These are phyloP conservation scores for Chlamydomonas sp. DNA, from an alignment of 139 green algal species.

Conservation along the genomic window DNA sequence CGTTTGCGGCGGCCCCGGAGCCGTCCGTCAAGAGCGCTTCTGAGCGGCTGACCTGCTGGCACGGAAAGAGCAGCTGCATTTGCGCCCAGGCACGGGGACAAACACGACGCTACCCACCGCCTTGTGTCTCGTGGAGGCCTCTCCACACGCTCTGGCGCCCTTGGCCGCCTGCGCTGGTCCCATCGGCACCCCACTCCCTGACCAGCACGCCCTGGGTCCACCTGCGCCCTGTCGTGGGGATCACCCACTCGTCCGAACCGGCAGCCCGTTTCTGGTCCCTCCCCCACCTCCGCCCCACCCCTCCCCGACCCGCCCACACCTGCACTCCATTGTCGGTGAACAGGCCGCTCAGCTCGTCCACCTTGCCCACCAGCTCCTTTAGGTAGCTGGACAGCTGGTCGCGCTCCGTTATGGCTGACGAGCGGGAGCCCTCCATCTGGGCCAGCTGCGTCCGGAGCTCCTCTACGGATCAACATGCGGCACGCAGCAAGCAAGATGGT, in stretches of 20 bases:
- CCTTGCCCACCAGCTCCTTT: constrained; percentile 15
- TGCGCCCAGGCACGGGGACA: too few species aligned
- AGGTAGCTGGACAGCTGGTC: not conserved
- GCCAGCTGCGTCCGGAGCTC: constrained; percentile 12
- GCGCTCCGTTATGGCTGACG: not conserved
- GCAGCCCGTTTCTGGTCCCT: not conserved
- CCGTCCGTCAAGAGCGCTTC: not conserved
- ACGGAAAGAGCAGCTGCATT: too few species aligned
- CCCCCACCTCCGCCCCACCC: not conserved
- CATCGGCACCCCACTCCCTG: too few species aligned
- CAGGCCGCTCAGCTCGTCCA: constrained; percentile 15
- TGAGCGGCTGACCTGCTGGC: too few species aligned
- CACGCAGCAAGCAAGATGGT: too few species aligned
- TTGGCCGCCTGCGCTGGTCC: too few species aligned
- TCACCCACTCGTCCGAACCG: not conserved
- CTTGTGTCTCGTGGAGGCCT: too few species aligned
- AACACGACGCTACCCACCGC: too few species aligned
- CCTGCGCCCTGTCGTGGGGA: not conserved
- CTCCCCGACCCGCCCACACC: not conserved
- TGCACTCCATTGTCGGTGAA: not conserved
- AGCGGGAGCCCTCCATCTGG: not conserved
- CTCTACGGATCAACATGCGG: not conserved
- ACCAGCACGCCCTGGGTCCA: too few species aligned
- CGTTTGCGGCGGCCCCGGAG: not conserved
- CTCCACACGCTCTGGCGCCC: too few species aligned